phyloP scores from a whole-genome alignment of 768 basidiomycete genomes.

The Pleurotus djamor region DNA sequence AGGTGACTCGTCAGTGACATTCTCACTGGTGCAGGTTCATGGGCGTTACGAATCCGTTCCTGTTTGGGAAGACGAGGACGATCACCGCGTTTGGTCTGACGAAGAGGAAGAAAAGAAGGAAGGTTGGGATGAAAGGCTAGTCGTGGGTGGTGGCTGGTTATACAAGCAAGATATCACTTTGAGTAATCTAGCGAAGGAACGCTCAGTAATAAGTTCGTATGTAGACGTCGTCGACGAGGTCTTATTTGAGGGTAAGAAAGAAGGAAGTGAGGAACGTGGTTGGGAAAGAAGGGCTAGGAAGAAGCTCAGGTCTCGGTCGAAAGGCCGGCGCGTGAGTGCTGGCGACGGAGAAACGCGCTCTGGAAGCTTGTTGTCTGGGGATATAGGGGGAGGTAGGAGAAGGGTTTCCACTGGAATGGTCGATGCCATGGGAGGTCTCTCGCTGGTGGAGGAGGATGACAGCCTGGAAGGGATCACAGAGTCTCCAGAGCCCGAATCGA shows the following conservation, averaged over 20 bases:
- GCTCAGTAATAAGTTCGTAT: slow-evolving; percentile 55
- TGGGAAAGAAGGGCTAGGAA: slow-evolving; percentile 29
- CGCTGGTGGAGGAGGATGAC: slow-evolving; percentile 28
- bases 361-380: slow-evolving; percentile 17
- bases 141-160: slow-evolving; percentile 81
- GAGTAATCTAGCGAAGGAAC: slow-evolving; percentile 54
- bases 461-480: not conserved
- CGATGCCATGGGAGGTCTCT: slow-evolving; percentile 46
- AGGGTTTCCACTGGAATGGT: slow-evolving; percentile 63
- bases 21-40: slow-evolving; percentile 67
- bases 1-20: slow-evolving; percentile 68
- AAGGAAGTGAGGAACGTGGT: slow-evolving; percentile 34
- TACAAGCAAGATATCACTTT: slow-evolving; percentile 67
- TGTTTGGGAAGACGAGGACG: slow-evolving; percentile 80
- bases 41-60: slow-evolving; percentile 65
- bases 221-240: slow-evolving; percentile 80
- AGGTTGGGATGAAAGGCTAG: slow-evolving; percentile 79
- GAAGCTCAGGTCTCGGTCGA: slow-evolving; percentile 27
- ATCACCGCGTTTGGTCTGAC: slow-evolving; percentile 30
- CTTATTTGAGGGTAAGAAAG: slow-evolving; percentile 62
- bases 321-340: slow-evolving; percentile 48
- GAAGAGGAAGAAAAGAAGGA: slow-evolving; percentile 61
- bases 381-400: slow-evolving; percentile 32
- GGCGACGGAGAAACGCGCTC: slow-evolving; percentile 28
- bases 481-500: slow-evolving; percentile 3